Base-by-base conservation (phyloP, 106 monocot species). In the Allium cepa region DNA sequence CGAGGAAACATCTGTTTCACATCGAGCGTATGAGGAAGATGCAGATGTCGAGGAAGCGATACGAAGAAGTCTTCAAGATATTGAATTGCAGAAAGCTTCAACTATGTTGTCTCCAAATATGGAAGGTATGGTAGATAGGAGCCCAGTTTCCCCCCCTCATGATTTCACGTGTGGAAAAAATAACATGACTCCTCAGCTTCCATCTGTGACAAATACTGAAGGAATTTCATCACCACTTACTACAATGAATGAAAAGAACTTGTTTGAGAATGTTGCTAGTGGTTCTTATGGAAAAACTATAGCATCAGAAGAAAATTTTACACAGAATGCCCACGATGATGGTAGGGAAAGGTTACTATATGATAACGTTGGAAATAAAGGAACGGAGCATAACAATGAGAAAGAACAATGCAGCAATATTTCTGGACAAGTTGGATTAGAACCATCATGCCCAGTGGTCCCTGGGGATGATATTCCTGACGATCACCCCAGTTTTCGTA, bases 1-100 rank as follows among this genome's bases (percentile, higher is more conserved):
- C 66, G 51, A 76, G 78, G 53, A 63, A 16, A 81, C 76, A 66
- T 46, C 26, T 82, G 56, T 87, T 75, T 87, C 84, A 72, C 77
- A 66, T 73, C 83, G 81, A 64, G 46, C 53, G 57, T 59, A 72
- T 47, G 97, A 92, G 80, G 97, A 97, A 87, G 88, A 97, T 69
- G 78, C 79, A 62, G 82, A 82, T 75, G 59, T 97, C 10, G 78
- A 92, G 73, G 89, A 89, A 80, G 97, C 97, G 56, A 92, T 97
- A 75, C 86, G 76, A 74, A 87, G 92, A 77, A 97, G 97, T 64
- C 87, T 99, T 69, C 71, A 77, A 46, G 92, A 99, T 80, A 73
- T 84, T 53, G 49, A 69, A 36, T 48, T 49, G 51, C 62, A 58
- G 51, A 63, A 71, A 47, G 45, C 69, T 68, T 73, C 56, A 64